These are phyloP conservation scores for Penicillium expansum DNA, from an alignment of 2,329 filamentous ascomycete genomes.

Conservation along the genomic window DNA sequence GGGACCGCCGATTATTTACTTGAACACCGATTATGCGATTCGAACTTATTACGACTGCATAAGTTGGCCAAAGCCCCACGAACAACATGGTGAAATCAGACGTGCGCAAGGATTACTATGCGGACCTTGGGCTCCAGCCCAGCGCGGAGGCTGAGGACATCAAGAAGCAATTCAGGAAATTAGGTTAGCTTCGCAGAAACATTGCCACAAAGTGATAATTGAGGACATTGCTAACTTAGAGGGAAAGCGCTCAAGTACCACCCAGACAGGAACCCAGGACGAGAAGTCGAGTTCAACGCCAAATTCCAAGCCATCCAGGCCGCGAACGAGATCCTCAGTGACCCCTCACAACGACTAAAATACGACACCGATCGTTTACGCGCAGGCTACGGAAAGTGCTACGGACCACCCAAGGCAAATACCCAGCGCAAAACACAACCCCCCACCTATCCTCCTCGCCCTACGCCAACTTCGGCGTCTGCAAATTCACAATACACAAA, in stretches of 20 bases:
- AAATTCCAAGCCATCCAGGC: constrained; percentile 85
- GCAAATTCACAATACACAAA: constrained; percentile 12
- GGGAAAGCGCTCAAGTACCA: constrained; percentile 75
- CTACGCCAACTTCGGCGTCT: constrained; percentile 26
- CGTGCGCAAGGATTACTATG: constrained; percentile 75
- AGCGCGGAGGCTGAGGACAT: constrained; percentile 71
- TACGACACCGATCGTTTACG: constrained; percentile 63
- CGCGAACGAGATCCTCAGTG: constrained; percentile 73
- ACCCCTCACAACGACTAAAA: constrained; percentile 56
- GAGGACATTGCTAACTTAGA: neutral
- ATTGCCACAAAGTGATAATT: neutral
- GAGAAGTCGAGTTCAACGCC: constrained; percentile 72
- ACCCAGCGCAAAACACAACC: constrained; percentile 31
- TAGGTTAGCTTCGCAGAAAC: constrained; percentile 55
- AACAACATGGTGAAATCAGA: constrained; percentile 66
- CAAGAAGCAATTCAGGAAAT: constrained; percentile 81
- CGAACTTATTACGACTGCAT: constrained; percentile 9
- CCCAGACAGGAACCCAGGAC: constrained; percentile 82
- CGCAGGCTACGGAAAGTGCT: constrained; percentile 42
- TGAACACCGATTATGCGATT: constrained; percentile 17
- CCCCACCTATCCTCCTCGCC: constrained; percentile 22
- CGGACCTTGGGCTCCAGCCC: constrained; percentile 69
- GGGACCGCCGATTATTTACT: constrained; percentile 4
- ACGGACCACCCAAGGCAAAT: constrained; percentile 31
- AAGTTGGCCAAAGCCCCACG: constrained; percentile 7